phyloP scores from a whole-genome alignment of 331 rosid genomes.

The Cucumis variabilis region DNA sequence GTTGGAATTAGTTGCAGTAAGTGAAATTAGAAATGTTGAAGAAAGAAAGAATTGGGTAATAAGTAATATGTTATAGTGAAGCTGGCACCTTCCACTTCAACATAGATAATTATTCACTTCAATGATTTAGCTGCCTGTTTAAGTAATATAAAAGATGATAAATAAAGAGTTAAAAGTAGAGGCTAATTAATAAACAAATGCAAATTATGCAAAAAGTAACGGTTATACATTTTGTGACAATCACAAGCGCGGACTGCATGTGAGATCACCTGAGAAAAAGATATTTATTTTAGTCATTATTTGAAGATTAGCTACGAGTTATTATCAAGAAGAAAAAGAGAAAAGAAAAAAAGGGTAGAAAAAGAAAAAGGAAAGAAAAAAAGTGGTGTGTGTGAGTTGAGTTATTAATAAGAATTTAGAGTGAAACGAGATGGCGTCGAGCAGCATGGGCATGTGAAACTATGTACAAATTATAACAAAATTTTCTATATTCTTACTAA shows the following conservation, averaged over 20 bases:
- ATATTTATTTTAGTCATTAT: neutral
- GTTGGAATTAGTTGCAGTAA: too few species aligned
- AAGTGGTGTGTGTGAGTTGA: neutral
- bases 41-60: too few species aligned
- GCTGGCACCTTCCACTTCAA: too few species aligned
- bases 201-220: neutral
- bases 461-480: too few species aligned
- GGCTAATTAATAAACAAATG: neutral
- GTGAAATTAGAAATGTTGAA: too few species aligned
- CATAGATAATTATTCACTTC: neutral
- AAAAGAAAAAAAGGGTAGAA: neutral
- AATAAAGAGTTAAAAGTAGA: too few species aligned
- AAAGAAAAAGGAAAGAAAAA: too few species aligned
- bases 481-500: too few species aligned
- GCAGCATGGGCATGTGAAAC: slow-evolving; percentile 3
- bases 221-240: too few species aligned
- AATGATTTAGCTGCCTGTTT: neutral
- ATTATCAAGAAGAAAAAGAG: neutral
- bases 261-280: neutral
- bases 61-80: too few species aligned
- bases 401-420: too few species aligned
- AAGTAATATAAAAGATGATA: too few species aligned
- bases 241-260: neutral
- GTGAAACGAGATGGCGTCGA: neutral
- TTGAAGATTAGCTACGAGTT: neutral